Conservation (phyloP, 1,284 basidiomycete genomes). For the Retiboletus flavoniger region DNA sequence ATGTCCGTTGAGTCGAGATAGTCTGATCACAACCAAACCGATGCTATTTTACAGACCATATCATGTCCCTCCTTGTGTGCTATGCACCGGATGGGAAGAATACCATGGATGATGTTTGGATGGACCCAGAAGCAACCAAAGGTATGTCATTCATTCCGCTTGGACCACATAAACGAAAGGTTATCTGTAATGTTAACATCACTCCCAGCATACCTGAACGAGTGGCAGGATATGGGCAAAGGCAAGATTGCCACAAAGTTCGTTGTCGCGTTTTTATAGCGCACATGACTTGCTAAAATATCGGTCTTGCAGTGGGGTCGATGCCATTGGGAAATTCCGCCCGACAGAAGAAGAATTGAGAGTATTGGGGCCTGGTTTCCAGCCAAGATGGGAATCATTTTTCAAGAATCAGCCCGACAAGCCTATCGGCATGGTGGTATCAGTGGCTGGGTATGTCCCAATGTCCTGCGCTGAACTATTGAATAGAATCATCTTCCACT, state of each 20-base stretch:
- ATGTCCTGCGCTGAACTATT: background rate
- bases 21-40: no score
- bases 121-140: background rate
- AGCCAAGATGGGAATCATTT: constrained; percentile 13
- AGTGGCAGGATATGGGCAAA: constrained; percentile 2
- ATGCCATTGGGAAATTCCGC: constrained; percentile 11
- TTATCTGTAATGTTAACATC: no score
- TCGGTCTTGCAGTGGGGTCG: constrained; percentile 6
- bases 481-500: no score
- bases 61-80: background rate
- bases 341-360: constrained; percentile 7
- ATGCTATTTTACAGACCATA: constrained; percentile 1
- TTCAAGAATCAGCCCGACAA: constrained; percentile 8
- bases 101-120: constrained; percentile 10
- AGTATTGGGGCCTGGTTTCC: constrained; percentile 3
- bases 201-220: background rate
- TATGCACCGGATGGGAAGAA: constrained; percentile 6
- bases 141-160: background rate
- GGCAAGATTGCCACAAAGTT: constrained; percentile 12
- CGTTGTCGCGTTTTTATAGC: constrained; percentile 10
- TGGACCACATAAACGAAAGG: background rate
- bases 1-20: background rate
- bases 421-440: background rate
- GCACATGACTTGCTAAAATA: background rate
- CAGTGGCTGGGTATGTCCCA: constrained; percentile 3